phyloP scores from a whole-genome alignment of 768 basidiomycete genomes.

The Lactifluus piperatus region DNA sequence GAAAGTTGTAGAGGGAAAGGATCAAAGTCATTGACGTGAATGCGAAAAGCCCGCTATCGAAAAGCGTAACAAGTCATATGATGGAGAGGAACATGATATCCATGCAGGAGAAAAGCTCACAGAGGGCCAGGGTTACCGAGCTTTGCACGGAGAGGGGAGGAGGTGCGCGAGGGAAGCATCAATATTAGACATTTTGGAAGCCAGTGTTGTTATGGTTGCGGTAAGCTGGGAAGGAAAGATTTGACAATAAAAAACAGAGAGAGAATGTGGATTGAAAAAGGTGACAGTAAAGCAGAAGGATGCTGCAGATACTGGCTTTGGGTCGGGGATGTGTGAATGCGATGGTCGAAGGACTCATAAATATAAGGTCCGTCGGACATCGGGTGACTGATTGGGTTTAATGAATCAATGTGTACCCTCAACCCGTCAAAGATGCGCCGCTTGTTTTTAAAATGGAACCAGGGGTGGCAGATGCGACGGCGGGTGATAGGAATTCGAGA shows the following conservation, averaged over 20 bases:
- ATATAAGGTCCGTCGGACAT: not conserved
- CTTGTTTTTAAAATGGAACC: no score
- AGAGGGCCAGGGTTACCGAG: slow-evolving; percentile 32
- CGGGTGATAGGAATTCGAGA: no score
- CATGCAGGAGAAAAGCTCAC: slow-evolving; percentile 32
- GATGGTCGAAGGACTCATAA: not conserved
- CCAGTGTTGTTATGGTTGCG: not conserved
- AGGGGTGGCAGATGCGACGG: no score
- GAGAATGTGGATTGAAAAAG: not conserved
- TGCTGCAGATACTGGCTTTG: no score
- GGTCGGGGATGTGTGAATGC: not conserved
- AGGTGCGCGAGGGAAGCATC: not conserved
- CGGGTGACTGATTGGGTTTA: not conserved
- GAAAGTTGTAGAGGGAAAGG: slow-evolving; percentile 63
- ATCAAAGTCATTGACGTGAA: slow-evolving; percentile 82
- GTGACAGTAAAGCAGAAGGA: not conserved
- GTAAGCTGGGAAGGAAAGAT: not conserved
- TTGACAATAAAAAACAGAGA: not conserved
- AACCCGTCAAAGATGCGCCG: no score
- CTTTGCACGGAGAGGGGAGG: not conserved
- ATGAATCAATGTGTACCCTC: not conserved
- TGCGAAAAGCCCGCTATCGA: slow-evolving; percentile 66
- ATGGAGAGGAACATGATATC: not conserved
- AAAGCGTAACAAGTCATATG: slow-evolving; percentile 35
- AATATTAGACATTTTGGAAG: slow-evolving; percentile 7